Percentiles rank a stretch among this genome's conserved stretches.
Evolutionary conservation across 2,329 filamentous ascomycete genomes (phyloP).

Genomic region (Colletotrichum camelliae): DNA sequence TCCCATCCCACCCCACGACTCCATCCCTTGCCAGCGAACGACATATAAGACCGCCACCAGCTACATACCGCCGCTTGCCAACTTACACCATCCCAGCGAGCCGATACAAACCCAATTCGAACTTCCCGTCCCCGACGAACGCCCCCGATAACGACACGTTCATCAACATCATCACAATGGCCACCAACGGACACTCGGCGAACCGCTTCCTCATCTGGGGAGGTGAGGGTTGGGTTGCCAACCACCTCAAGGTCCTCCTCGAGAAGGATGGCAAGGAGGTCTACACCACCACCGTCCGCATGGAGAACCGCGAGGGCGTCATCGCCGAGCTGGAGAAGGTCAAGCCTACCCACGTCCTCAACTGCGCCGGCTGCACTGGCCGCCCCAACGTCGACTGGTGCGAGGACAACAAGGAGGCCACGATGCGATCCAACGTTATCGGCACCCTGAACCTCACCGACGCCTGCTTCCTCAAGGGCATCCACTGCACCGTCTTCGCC

Average conservation of each 20-base stretch:
- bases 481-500: conserved; percentile 71
- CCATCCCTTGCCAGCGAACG: conserved; percentile 7
- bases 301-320: conserved; percentile 67
- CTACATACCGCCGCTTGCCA: background rate
- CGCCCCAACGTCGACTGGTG: conserved; percentile 75
- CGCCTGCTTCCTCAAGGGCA: conserved; percentile 60
- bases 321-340: conserved; percentile 60
- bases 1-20: background rate
- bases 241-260: conserved; percentile 64
- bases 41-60: conserved; percentile 4
- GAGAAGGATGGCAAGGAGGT: conserved; percentile 66
- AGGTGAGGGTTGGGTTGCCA: conserved; percentile 66
- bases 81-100: background rate
- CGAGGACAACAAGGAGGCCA: conserved; percentile 72
- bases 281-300: conserved; percentile 64
- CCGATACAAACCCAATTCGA: background rate
- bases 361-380: conserved; percentile 70
- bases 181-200: conserved; percentile 31
- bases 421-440: conserved; percentile 70
- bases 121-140: background rate
- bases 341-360: conserved; percentile 70
- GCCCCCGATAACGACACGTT: background rate
- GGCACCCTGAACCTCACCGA: conserved; percentile 69
- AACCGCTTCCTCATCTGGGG: conserved; percentile 69
- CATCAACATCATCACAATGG: conserved; percentile 25